Base-by-base conservation (phyloP, 768 basidiomycete species). In the Mycena leptocephala region DNA sequence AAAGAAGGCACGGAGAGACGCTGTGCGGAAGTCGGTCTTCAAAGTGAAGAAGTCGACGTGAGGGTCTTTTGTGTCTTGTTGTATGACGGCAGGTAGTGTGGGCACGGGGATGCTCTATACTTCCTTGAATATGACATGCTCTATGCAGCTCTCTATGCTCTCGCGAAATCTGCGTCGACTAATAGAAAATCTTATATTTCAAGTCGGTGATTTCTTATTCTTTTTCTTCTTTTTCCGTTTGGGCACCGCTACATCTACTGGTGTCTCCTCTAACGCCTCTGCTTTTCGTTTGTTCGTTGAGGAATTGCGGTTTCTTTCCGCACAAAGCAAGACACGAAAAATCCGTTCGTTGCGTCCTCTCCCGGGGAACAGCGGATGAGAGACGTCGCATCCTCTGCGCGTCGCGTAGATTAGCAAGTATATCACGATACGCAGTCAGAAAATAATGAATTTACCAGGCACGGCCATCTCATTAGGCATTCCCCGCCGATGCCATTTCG, bases 301-400 rank as follows among this genome's bases (percentile, higher is more conserved):
- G 65, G 71, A 43, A 72, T 59, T 22, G 20, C 30, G 28, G 37
- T 48, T 66, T 65, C 64, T 14, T 35, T 48, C 32, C 83, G 87
- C 35, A 96, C 87, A 82, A 99, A 97, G 83, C 95, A 98, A n/a
- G 96, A 93, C 28, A 99, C 97, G 80, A 99, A 99, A 87, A 99
- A 99, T 0, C 98, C 98, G 80, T 99, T 99, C 16, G 96, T 97
- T 43, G 90, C 92, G 80, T 99, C 97, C 75, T 95, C 95, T 68
- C 93, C 92, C 18, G 96, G 93, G 32, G 90, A 89, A 82, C 95
- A 96, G 22, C 96, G 92, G 32, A 97, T 80, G 24, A 95, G 82
- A 14, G 92, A 92, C 5, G 86, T 83, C 6, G 95, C 93, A 73
- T 91, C 83, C 26, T 82, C 93, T 94, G 76, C 13, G 37, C 20